A percentile compares a stretch with the other conserved stretches of the same genome.
These are phyloP conservation scores for Citrus sinensis DNA, from an alignment of 345 rosid species.

Conservation along the genomic window DNA sequence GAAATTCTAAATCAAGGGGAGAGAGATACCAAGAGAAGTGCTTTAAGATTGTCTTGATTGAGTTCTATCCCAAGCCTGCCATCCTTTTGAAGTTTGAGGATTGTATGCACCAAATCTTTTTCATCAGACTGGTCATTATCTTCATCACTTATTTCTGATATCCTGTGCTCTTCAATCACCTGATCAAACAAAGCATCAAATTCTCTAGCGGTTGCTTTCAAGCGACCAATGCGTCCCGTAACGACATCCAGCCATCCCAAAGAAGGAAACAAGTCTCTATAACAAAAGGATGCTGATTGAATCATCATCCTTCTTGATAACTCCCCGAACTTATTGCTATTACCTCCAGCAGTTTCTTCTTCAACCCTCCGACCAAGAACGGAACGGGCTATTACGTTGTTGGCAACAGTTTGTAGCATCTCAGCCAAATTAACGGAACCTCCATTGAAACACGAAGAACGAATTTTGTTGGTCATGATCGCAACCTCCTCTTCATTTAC, in stretches of 20 bases:
- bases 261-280: conserved; percentile 19
- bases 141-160: neutral
- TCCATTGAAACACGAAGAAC: neutral
- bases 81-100: conserved; percentile 22
- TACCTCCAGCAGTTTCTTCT: conserved; percentile 4
- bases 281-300: neutral
- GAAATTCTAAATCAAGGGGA: no score
- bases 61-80: conserved; percentile 14
- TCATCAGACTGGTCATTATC: conserved; percentile 12
- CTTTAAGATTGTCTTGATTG: conserved; percentile 24
- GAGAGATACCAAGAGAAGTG: conserved; percentile 24
- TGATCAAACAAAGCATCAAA: conserved; percentile 20
- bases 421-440: neutral
- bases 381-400: conserved; percentile 13
- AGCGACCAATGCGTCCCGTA: conserved; percentile 7
- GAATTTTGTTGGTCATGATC: conserved; percentile 7
- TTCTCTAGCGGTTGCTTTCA: conserved; percentile 11
- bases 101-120: conserved; percentile 20
- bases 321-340: conserved; percentile 13
- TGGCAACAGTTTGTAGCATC: neutral
- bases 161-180: conserved; percentile 13
- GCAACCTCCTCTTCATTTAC: conserved; percentile 26
- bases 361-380: conserved; percentile 16
- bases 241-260: conserved; percentile 19
- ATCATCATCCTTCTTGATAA: neutral